phyloP scores from a whole-genome alignment of 2,329 filamentous ascomycete species.

The Pseudogymnoascus sp. region DNA sequence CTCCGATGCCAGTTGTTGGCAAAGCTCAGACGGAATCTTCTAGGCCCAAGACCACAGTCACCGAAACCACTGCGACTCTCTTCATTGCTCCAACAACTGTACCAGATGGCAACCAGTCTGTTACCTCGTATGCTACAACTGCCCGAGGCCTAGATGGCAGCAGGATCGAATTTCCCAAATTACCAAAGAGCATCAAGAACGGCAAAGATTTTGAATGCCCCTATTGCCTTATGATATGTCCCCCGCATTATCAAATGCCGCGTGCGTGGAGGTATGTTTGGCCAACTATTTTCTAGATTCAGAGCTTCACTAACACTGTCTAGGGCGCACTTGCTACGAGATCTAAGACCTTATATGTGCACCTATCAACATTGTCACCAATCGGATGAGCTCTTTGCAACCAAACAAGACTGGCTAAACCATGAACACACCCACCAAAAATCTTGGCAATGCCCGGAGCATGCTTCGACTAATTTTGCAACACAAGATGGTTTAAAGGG shows the following conservation, averaged over 20 bases:
- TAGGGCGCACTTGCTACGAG: not conserved
- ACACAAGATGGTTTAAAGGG: not conserved
- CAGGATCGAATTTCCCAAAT: not conserved
- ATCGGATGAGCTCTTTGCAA: not conserved
- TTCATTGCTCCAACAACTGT: not conserved
- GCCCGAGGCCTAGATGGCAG: not conserved
- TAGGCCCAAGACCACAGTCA: not conserved
- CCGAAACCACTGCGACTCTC: not conserved
- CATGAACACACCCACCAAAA: not conserved
- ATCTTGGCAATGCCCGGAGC: not conserved
- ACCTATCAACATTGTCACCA: not conserved
- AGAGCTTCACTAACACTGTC: not conserved
- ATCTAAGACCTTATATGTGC: not conserved
- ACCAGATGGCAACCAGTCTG: not conserved
- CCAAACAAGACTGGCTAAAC: not conserved
- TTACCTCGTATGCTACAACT: conserved; percentile 1
- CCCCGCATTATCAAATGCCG: not conserved
- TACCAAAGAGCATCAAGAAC: not conserved
- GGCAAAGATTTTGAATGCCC: conserved; percentile 12
- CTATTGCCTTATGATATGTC: conserved; percentile 9
- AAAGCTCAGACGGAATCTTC: not conserved
- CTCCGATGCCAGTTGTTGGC: not conserved
- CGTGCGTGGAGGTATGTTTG: not conserved
- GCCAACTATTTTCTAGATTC: not conserved
- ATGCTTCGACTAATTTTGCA: not conserved